Conservation (phyloP, 2,329 filamentous ascomycete species). For the Trichoderma harzianum region DNA sequence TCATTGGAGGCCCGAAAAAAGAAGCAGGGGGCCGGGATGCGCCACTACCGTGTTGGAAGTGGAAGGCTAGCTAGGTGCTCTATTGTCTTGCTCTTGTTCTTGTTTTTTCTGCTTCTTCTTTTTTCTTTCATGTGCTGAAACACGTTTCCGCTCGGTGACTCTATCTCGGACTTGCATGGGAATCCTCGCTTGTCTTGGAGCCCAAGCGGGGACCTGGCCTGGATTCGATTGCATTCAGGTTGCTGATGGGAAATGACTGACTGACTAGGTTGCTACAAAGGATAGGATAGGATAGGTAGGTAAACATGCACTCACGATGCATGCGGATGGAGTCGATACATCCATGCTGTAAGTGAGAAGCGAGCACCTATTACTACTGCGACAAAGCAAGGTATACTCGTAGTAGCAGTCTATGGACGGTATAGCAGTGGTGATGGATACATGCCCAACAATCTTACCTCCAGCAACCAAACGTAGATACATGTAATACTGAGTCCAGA, state of each 20-base stretch:
- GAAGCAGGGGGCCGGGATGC: neutral
- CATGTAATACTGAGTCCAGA: neutral
- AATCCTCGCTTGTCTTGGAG: neutral
- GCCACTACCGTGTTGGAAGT: neutral
- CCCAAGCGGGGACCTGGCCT: conserved; percentile 1
- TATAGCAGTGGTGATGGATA: neutral
- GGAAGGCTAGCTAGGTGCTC: neutral
- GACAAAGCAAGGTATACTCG: neutral
- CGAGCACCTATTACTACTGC: neutral
- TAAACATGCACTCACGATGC: neutral
- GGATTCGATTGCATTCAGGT: neutral
- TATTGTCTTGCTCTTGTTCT: neutral
- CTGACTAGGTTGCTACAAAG: neutral
- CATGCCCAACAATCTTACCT: neutral
- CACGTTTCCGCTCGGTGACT: neutral
- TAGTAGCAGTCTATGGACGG: no score
- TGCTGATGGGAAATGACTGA: neutral
- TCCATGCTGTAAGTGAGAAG: neutral
- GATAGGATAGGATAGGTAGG: neutral
- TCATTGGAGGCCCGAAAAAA: conserved; percentile 2
- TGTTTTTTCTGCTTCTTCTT: neutral
- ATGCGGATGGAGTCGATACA: neutral
- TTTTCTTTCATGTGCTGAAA: neutral
- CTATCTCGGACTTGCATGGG: neutral
- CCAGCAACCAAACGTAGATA: no score